Evolutionary conservation across 2,329 filamentous ascomycete species (phyloP), one percentile per base, ranked within the genome.

Genomic region (Colletotrichum tropicicola): DNA sequence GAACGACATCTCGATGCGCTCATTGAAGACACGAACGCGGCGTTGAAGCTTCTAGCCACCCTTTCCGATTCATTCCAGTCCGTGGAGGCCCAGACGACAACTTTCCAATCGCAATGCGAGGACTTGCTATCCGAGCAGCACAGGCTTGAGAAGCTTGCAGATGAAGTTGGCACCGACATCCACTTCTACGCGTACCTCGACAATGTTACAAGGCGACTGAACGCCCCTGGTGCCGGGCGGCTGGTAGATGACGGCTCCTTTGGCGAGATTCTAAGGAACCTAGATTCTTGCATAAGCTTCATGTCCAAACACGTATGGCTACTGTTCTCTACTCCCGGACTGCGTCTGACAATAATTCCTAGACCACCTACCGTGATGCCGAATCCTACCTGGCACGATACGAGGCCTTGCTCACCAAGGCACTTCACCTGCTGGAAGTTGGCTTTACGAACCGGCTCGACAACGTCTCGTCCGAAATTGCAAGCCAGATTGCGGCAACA

Each of bases 161-260:
- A 97, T 69, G 91, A 94, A 63, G 91, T 99, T 60, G 91, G 92
- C 25, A 92, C 92, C 23, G 97, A 98, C 71, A 82, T 98, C n/a
- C 90, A 94, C 73, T 98, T 97, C 78, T 99, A 99, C 77, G 89
- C 92, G 19, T 98, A 97, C 74, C 85, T 99, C 6, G 96, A 99
- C 68, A 94, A 91, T 48, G 94, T 95, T 65, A 97, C 94, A 0
- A 87, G 94, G 59, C 88, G 94, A 13, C 87, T 99, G 62, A 98
- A 98, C 81, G 94, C 94, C 0, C 94, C 96, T 0, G 94, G 94
- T 1, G 94, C 95, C 19, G 90, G 92, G 51, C 93, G 91, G 61
- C 84, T 97, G 59, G 94, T 98, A 15, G 91, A 94, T 47, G 91
- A 91, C 60, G 89, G 91, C 53, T 91, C 92, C 45, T 98, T 98